phyloP scores from a whole-genome alignment of 306 rosid genomes.

The Inga oerstediana region DNA sequence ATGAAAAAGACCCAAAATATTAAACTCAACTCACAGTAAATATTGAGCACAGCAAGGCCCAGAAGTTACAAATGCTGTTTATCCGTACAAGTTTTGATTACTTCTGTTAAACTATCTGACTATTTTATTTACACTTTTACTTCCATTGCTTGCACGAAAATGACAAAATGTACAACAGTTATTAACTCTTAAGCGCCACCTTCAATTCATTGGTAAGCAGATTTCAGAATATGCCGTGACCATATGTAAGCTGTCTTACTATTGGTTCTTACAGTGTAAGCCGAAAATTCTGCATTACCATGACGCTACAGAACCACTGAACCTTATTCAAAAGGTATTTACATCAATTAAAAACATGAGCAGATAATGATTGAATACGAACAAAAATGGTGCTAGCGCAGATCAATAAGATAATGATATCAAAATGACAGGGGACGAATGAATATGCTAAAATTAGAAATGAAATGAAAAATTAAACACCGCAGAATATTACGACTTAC shows the following conservation, averaged over 20 bases:
- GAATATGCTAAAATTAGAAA: not conserved
- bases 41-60: not conserved
- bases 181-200: not conserved
- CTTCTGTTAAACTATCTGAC: not conserved
- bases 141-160: not conserved
- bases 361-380: not conserved
- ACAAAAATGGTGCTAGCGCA: not conserved
- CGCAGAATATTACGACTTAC: conserved; percentile 33
- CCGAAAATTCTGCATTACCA: conserved; percentile 5
- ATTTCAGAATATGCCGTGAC: conserved; percentile 23
- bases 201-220: conserved; percentile 7
- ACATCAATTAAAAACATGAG: conserved; percentile 5
- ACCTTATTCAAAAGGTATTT: not conserved
- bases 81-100: conserved; percentile 7
- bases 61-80: not conserved
- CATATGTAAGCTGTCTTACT: conserved; percentile 6
- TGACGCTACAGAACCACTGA: not conserved
- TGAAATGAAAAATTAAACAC: not conserved
- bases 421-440: not conserved
- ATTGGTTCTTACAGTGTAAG: not conserved
- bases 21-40: conserved; percentile 8
- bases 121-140: conserved; percentile 16
- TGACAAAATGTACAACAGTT: conserved; percentile 3
- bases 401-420: not conserved
- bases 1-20: not conserved